phyloP scores from a whole-genome alignment of 2,329 filamentous ascomycete genomes.

The Trichophyton mentagrophytes region DNA sequence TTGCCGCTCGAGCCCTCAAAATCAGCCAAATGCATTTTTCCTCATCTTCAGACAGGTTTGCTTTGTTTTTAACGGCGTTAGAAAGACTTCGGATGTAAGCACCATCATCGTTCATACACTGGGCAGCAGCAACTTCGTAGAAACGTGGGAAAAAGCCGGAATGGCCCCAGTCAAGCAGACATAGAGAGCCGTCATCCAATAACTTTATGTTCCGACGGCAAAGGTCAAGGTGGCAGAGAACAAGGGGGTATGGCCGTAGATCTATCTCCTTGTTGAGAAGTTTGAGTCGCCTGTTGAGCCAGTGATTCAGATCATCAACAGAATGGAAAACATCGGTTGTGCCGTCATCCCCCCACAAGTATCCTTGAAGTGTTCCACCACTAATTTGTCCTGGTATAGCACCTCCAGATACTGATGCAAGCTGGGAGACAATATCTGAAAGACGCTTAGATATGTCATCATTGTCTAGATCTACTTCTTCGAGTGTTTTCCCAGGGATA shows the following conservation, averaged over 20 bases:
- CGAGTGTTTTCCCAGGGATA: constrained; percentile 13
- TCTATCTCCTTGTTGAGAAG: constrained; percentile 15
- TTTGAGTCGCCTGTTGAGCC: constrained; percentile 10
- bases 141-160: constrained; percentile 17
- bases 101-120: constrained; percentile 13
- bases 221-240: constrained; percentile 19
- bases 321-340: constrained; percentile 8
- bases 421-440: constrained; percentile 11
- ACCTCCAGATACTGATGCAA: constrained; percentile 9
- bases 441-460: constrained; percentile 12
- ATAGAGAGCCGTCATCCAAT: constrained; percentile 15
- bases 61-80: background rate
- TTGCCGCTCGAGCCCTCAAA: constrained; percentile 5
- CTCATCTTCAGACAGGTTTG: constrained; percentile 16
- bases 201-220: constrained; percentile 19
- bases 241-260: constrained; percentile 16
- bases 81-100: background rate
- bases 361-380: constrained; percentile 11
- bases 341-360: constrained; percentile 17
- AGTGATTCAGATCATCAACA: constrained; percentile 9
- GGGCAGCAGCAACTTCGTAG: constrained; percentile 15
- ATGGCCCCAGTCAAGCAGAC: constrained; percentile 18
- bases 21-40: constrained; percentile 13
- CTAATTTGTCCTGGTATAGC: constrained; percentile 13
- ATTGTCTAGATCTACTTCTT: constrained; percentile 9